Conservation (phyloP, 179 eudicot genomes). For the Heliamphora pulchella region DNA sequence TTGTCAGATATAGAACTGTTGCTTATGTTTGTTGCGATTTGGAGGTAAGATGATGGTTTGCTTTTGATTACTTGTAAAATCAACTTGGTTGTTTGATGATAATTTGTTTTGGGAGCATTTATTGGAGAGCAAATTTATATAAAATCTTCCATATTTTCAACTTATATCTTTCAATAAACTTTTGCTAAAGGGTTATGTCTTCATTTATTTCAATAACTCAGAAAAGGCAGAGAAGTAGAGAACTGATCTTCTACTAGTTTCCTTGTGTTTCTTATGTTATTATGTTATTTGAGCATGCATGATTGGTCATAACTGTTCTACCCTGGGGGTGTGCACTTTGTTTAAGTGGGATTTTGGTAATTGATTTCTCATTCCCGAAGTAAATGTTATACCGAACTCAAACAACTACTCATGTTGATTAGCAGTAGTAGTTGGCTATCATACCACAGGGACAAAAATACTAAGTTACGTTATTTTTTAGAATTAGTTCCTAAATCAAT, state of each 20-base stretch:
- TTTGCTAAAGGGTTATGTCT: background rate
- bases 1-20: conserved; percentile 3
- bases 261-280: background rate
- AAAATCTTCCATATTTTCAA: background rate
- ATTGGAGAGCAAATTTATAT: background rate
- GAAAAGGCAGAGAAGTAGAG: too few relatives aligned
- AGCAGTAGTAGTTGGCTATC: too few relatives aligned
- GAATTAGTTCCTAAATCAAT: too few relatives aligned
- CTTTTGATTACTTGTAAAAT: background rate
- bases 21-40: background rate
- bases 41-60: background rate
- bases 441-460: too few relatives aligned
- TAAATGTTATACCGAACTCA: too few relatives aligned
- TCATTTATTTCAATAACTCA: too few relatives aligned
- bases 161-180: background rate
- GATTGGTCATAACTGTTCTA: background rate
- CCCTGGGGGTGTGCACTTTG: too few relatives aligned
- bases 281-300: background rate
- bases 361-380: background rate
- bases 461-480: too few relatives aligned
- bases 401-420: too few relatives aligned
- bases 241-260: background rate
- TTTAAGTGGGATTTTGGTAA: background rate
- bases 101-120: background rate
- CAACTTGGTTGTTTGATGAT: background rate